phyloP scores from a whole-genome alignment of 108 stramenopile genomes.

The Cylindrotheca fusiformis region DNA sequence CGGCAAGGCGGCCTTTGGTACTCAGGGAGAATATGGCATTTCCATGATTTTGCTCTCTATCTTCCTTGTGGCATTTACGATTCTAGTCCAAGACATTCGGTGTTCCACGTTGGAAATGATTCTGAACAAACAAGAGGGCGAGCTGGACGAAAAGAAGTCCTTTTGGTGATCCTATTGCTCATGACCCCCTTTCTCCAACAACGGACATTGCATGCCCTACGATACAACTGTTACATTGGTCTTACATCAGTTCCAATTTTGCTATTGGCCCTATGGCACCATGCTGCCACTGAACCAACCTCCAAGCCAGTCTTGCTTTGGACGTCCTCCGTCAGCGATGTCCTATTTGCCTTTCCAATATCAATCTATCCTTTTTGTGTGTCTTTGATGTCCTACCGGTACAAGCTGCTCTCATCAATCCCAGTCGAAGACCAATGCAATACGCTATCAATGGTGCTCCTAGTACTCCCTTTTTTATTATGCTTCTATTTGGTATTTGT shows the following conservation, averaged over 20 bases:
- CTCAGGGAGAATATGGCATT: conserved; percentile 40
- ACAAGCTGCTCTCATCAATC: conserved; percentile 51
- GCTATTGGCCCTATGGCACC: conserved; percentile 38
- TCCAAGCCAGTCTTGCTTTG: conserved; percentile 3
- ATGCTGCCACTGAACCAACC: conserved; percentile 9
- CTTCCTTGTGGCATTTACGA: conserved; percentile 76
- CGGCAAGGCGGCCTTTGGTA: conserved; percentile 63
- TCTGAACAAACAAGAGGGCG: background rate
- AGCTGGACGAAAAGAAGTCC: conserved; percentile 24
- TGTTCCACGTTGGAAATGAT: conserved; percentile 26
- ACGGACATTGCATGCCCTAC: conserved; percentile 62
- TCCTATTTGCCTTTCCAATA: conserved; percentile 66
- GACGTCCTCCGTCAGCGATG: conserved; percentile 15
- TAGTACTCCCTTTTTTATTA: conserved; percentile 38
- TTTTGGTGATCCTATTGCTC: conserved; percentile 42
- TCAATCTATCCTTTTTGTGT: conserved; percentile 62
- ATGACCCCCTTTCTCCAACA: conserved; percentile 61
- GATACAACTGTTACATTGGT: conserved; percentile 83
- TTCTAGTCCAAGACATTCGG: conserved; percentile 77
- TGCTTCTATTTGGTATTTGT: conserved; percentile 49
- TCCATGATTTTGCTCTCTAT: conserved; percentile 51
- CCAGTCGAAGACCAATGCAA: conserved; percentile 49
- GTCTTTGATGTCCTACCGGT: conserved; percentile 76
- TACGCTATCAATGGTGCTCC: conserved; percentile 43
- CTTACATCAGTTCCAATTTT: conserved; percentile 60